Base-by-base conservation (phyloP, 139 green algal genomes). In the Pleodorina starrii region DNA sequence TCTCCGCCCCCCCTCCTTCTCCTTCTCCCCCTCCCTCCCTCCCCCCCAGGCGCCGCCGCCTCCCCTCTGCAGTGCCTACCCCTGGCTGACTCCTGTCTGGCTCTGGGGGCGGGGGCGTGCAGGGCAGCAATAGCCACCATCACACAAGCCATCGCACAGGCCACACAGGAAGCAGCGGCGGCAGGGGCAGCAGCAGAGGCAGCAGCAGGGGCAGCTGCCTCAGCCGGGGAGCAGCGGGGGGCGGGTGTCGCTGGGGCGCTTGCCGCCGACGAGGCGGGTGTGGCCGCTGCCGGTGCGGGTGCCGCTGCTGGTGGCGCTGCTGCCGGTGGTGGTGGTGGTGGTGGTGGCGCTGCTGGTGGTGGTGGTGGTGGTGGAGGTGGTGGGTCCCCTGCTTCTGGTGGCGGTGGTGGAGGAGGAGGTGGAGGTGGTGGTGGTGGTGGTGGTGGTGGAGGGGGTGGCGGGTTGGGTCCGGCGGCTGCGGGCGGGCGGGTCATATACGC, bases 51-150 rank as follows among this genome's bases (percentile, higher is more conserved):
- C 68, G 92, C 96, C 0, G 84, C 91, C 29, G 93, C 95, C 7
- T 95, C 92, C 1, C 91, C 92, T 0, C 93, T 97, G 85, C 96
- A 99, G 93, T 96, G 94, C 69, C 85, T 94, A 0, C 90, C 95
- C 2, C 90, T 98, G 48, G 96, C 96, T 0, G 96, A 99, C 88
- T 94, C 85, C 4, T 98, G 96, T 91, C 92, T 98, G 36, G 95
- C 96, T 5, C 85, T 95, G 25, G 96, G 96, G 0, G 93, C 92
- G 5, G 90, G 90, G 10, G 84, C 93, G 0, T 95, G 92, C 85
- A 68, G 79, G 7, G 74, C 36, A 0, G 94, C 96, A 51, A 93
- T 94, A 4, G 80, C 90, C 11, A 48, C 43, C n/a, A 68, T 92
- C 5, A 42, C 90, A 35, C 50, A 66, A 7, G 48, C 75, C 25